Base-by-base conservation (phyloP, 148 eudicot genomes). In the Pharnaceum exiguum region DNA sequence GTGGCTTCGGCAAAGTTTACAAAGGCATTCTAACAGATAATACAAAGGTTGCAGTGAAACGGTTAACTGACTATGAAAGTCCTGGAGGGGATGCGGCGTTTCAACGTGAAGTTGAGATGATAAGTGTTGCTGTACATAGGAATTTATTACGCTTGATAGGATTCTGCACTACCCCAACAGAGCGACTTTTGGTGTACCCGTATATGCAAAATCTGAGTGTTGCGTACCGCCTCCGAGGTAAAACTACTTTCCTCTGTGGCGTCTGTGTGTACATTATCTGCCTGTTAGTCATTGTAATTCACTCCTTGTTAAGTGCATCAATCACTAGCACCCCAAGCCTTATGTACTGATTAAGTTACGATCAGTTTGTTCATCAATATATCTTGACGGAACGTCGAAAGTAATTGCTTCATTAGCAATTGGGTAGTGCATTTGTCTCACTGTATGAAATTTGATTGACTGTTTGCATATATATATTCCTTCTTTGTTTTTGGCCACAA, bases 61-160 rank as follows among this genome's bases (percentile, higher is more conserved):
- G 98, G 5, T 72, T 93, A 59, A 88, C 80, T 51, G 88, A 93
- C 63, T 83, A 68, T 60, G 86, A 88, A 71, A 86, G 89, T 55
- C 96, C 99, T 1, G 99, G 96, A 69, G 91, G 96, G 9, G 96
- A 93, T 67, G 78, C 84, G 58, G 95, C 99, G 13, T 93, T 93
- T 61, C 95, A 85, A 51, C 86, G 96, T 47, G 99, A 93, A 59
- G 99, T 93, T 69, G 99, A 88, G 86, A 88, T 93, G 99, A 93
- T 93, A 63, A 93, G 99, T 66, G 90, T 93, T 30, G 99, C 99
- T 63, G 95, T 93, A 38, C 99, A 93, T 71, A 78, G 77, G 75
- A 93, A 93, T 70, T 71, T 93, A 19, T 75, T 93, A 66, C 82
- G 91, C 29, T 65, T 93, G 53, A 93, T 85, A 56, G 99, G 99